Evolutionary conservation across 208 protist species (phyloP).

Genomic region (Trypanosoma congolense): DNA sequence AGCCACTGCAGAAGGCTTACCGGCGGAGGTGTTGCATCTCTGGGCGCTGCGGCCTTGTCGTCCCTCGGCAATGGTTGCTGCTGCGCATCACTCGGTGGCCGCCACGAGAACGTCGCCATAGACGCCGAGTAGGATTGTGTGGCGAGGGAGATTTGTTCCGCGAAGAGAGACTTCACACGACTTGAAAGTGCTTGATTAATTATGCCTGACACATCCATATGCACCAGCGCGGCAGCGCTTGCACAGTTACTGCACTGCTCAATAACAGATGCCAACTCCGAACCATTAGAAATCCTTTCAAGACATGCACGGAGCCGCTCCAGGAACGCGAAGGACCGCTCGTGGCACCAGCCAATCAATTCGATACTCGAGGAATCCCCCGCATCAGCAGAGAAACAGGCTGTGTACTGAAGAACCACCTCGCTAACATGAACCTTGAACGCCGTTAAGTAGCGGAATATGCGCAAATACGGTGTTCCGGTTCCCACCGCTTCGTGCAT

Average conservation of each 20-base stretch:
- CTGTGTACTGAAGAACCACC: slow-evolving; percentile 62
- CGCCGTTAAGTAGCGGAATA: slow-evolving; percentile 51
- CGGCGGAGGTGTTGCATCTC: slow-evolving; percentile 15
- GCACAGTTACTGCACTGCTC: slow-evolving; percentile 60
- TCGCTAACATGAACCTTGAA: slow-evolving; percentile 81
- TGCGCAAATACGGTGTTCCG: slow-evolving; percentile 46
- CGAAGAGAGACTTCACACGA: slow-evolving; percentile 55
- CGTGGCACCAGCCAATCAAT: slow-evolving; percentile 50
- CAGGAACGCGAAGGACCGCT: slow-evolving; percentile 43
- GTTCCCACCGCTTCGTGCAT: slow-evolving; percentile 39
- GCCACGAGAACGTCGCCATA: slow-evolving; percentile 63
- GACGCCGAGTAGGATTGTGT: slow-evolving; percentile 46
- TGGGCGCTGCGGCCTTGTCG: slow-evolving; percentile 5
- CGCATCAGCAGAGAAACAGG: slow-evolving; percentile 52
- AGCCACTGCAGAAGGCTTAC: slow-evolving; percentile 54
- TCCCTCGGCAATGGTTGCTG: background rate
- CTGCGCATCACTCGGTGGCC: slow-evolving; percentile 14
- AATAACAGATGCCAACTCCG: slow-evolving; percentile 66
- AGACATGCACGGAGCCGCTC: slow-evolving; percentile 34
- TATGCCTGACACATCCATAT: slow-evolving; percentile 48
- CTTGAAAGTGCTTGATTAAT: slow-evolving; percentile 35
- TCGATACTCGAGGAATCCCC: slow-evolving; percentile 21
- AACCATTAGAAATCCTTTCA: slow-evolving; percentile 54
- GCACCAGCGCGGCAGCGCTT: slow-evolving; percentile 29
- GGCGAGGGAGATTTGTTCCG: slow-evolving; percentile 50